These are phyloP conservation scores for Hemisphaericaspora subhashii DNA, from an alignment of 1,139 yeast species.

Conservation along the genomic window DNA sequence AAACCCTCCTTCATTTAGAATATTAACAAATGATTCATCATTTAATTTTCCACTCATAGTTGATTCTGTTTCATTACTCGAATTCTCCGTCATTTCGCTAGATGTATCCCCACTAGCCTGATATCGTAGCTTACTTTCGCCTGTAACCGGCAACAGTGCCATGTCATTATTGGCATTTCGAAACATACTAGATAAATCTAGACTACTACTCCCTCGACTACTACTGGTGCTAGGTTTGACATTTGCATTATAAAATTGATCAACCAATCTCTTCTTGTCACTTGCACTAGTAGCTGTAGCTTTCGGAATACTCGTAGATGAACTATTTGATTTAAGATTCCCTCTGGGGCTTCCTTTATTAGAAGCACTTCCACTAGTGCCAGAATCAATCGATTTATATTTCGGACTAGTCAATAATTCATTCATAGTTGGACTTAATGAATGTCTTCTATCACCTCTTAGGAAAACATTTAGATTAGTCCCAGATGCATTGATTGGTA, in stretches of 20 bases:
- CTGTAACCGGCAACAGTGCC: not conserved
- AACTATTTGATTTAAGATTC: too few relatives aligned
- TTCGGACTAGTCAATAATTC: slow-evolving; percentile 12
- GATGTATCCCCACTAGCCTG: not conserved
- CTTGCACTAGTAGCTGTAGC: slow-evolving; percentile 3
- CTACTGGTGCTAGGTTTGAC: slow-evolving; percentile 10
- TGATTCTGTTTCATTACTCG: too few relatives aligned
- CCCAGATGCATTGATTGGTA: slow-evolving; percentile 7
- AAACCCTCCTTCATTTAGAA: slow-evolving; percentile 27
- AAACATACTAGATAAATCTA: slow-evolving; percentile 6
- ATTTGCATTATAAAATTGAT: slow-evolving; percentile 36
- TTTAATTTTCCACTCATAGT: slow-evolving; percentile 7
- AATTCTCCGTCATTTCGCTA: too few relatives aligned
- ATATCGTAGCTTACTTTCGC: slow-evolving; percentile 9
- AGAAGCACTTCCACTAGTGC: not conserved
- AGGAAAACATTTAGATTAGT: slow-evolving; percentile 10
- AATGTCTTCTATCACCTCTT: slow-evolving; percentile 12
- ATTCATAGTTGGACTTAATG: slow-evolving; percentile 6
- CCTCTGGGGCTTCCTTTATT: too few relatives aligned
- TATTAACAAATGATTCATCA: slow-evolving; percentile 17
- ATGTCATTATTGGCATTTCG: not conserved
- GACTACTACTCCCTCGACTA: slow-evolving; percentile 7
- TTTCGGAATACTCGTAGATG: slow-evolving; percentile 1
- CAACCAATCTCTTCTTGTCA: slow-evolving; percentile 38
- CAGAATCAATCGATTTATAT: not conserved